Conservation (phyloP, 2,329 filamentous ascomycete genomes). For the Ustulina deusta region DNA sequence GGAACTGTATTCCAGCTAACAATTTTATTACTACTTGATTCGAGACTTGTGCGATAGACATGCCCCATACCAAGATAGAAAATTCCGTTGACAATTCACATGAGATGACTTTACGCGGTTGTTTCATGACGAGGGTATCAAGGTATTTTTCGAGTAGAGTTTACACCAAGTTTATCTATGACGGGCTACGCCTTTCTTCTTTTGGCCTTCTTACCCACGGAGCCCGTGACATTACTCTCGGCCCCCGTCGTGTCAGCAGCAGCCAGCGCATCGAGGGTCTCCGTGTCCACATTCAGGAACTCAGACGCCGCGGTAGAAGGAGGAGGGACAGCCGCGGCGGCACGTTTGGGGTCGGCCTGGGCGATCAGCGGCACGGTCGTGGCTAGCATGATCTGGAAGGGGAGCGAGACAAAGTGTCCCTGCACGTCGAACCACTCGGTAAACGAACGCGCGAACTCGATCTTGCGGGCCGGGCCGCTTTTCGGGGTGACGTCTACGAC, state of each 20-base stretch:
- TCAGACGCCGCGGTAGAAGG: conserved; percentile 36
- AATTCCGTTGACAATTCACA: conserved; percentile 6
- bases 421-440: conserved; percentile 79
- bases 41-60: conserved; percentile 5
- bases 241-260: conserved; percentile 46
- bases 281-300: conserved; percentile 56
- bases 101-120: not conserved
- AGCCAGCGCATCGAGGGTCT: conserved; percentile 61
- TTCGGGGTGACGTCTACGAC: conserved; percentile 68
- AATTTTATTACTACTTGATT: not conserved
- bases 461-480: conserved; percentile 54
- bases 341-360: conserved; percentile 71
- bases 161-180: conserved; percentile 19
- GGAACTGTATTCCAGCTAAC: not conserved
- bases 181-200: conserved; percentile 50
- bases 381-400: conserved; percentile 83
- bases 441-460: conserved; percentile 74
- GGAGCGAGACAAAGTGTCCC: conserved; percentile 78
- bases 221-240: conserved; percentile 35
- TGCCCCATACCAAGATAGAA: conserved; percentile 4
- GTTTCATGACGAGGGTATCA: conserved; percentile 34
- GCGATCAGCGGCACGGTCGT: conserved; percentile 75
- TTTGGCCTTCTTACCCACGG: conserved; percentile 49
- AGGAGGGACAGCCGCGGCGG: conserved; percentile 48
- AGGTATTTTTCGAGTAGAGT: conserved; percentile 19